phyloP scores from a whole-genome alignment of 768 basidiomycete genomes.

The Tulasnella sp. region DNA sequence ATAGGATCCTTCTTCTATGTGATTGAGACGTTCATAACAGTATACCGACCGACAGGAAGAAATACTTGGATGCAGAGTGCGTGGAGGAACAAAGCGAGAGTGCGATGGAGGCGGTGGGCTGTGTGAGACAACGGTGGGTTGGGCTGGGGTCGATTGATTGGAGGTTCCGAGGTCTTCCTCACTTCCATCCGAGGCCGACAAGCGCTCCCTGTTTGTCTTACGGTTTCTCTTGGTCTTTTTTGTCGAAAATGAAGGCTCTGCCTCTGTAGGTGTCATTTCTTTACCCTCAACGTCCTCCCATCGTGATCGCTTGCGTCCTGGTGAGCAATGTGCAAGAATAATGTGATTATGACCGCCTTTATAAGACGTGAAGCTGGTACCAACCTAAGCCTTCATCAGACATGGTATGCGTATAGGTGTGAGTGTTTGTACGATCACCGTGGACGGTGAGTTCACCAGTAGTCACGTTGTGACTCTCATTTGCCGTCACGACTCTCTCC shows the following conservation, averaged over 20 bases:
- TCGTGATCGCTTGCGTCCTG: neutral
- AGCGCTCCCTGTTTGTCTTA: neutral
- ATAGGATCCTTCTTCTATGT: constrained; percentile 98
- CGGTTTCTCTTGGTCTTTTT: neutral
- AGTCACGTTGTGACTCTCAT: too few species aligned
- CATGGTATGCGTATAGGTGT: too few species aligned
- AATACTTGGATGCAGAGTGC: constrained; percentile 67
- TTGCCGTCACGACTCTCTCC: too few species aligned
- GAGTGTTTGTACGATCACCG: too few species aligned
- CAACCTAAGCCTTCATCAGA: too few species aligned
- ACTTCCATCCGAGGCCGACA: neutral
- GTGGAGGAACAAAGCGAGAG: constrained; percentile 52
- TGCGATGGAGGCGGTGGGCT: neutral
- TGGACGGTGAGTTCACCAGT: too few species aligned
- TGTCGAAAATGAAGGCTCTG: neutral
- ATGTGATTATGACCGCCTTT: too few species aligned
- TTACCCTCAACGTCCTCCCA: neutral
- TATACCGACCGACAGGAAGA: constrained; percentile 86
- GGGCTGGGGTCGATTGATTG: neutral
- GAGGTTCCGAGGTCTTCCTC: neutral
- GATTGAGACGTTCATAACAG: constrained; percentile 86
- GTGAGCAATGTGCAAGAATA: too few species aligned
- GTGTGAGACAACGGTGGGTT: neutral
- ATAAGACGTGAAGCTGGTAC: too few species aligned
- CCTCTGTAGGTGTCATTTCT: neutral